Base-by-base conservation (phyloP, 441 rosid genomes). In the Isatis lusitanica region DNA sequence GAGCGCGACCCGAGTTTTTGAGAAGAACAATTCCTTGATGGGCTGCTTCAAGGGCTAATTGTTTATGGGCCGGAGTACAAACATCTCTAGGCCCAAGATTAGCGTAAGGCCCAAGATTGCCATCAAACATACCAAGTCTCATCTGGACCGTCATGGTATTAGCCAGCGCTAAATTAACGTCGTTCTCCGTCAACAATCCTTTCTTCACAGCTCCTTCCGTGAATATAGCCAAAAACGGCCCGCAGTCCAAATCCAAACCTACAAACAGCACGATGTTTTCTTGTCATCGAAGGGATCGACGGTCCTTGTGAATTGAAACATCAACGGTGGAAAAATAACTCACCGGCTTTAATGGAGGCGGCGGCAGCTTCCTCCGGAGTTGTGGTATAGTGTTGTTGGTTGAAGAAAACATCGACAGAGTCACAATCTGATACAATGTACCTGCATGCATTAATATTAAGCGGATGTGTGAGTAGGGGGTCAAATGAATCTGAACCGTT, bases 401-500 rank as follows among this genome's bases (percentile, higher is more conserved):
- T 80, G 42, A 74, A 89, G 50, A 87, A 74, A n/a, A 84, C 86
- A 8, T 85, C 90, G 16, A 89, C 91, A 3, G 94, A 85, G 66
- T 89, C 90, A 36, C 94, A 89, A n/a, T 89, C 94, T 9, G 94
- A 89, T 7, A 87, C 94, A 21, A 89, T 89, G 66, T 89, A 89
- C 50, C 93, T 88, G 66, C 38, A 13, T 28, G 51, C 24, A 21
- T 9, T 13, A 10, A 13, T 7, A 44, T 55, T 35, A 30, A 63
- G 48, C 5, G 51, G 1, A 62, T 42, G 6, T 62, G 33, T 42
- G 33, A 39, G 38, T 0, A 36, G 0, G 2, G 6, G 10, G 5
- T 0, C 1, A 53, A 30, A 47, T 50, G 8, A 4, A 60, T 72
- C 11, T 52, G 53, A 51, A 43, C 69, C 26, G 63, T 65, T 66